These are phyloP conservation scores for Quercus phellos DNA, from an alignment of 331 rosid genomes.

Conservation along the genomic window DNA sequence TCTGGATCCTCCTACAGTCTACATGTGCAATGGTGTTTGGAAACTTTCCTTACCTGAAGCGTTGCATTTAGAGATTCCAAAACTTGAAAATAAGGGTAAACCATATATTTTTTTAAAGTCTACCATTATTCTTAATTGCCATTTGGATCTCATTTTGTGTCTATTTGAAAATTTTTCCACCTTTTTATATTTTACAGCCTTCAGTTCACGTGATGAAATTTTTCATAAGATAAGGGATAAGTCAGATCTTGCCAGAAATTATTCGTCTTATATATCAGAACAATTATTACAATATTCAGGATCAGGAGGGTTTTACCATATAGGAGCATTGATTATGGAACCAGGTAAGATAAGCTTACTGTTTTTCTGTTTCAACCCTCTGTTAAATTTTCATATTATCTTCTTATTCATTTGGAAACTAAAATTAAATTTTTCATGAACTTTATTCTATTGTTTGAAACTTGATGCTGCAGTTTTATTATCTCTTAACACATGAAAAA, in stretches of 20 bases:
- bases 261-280: slow-evolving; percentile 62
- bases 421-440: neutral
- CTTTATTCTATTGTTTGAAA: neutral
- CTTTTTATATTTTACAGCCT: slow-evolving; percentile 43
- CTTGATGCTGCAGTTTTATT: neutral
- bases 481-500: neutral
- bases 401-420: neutral
- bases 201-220: slow-evolving; percentile 59
- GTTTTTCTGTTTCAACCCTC: slow-evolving; percentile 8
- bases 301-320: slow-evolving; percentile 29
- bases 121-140: slow-evolving; percentile 8
- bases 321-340: slow-evolving; percentile 82
- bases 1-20: slow-evolving; percentile 86
- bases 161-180: neutral
- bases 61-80: slow-evolving; percentile 30
- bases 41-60: slow-evolving; percentile 68
- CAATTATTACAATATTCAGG: slow-evolving; percentile 46
- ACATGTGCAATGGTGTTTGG: slow-evolving; percentile 62
- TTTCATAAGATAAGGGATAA: slow-evolving; percentile 61
- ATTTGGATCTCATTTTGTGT: slow-evolving; percentile 20
- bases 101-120: neutral
- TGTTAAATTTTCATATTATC: slow-evolving; percentile 12
- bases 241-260: slow-evolving; percentile 62
- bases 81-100: slow-evolving; percentile 46
- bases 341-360: slow-evolving; percentile 65